These are phyloP conservation scores for Pythium apleroticum DNA, from an alignment of 352 stramenopile species.

Conservation along the genomic window DNA sequence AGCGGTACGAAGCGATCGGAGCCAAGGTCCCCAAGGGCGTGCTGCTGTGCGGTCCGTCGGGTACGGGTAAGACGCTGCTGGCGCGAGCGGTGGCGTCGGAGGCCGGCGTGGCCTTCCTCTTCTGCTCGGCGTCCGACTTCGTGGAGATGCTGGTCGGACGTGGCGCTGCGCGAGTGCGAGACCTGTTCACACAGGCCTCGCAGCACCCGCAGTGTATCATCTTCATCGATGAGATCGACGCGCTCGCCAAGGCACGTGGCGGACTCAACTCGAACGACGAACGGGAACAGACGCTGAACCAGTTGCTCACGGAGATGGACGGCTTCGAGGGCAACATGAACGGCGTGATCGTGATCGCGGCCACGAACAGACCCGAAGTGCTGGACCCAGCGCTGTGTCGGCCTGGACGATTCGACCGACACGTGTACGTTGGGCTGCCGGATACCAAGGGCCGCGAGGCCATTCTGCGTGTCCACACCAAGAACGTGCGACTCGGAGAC, in stretches of 20 bases:
- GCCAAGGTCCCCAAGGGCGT: constrained; percentile 92
- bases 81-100: constrained; percentile 92
- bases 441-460: constrained; percentile 89
- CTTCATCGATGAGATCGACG: constrained; percentile 98
- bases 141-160: constrained; percentile 97
- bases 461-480: constrained; percentile 71
- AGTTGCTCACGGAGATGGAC: constrained; percentile 89
- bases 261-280: constrained; percentile 93
- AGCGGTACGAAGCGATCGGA: constrained; percentile 92
- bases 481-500: constrained; percentile 52
- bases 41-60: constrained; percentile 92
- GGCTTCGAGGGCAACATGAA: constrained; percentile 90
- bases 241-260: constrained; percentile 85
- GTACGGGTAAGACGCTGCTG: constrained; percentile 95
- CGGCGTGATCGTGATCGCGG: constrained; percentile 95
- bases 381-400: constrained; percentile 95
- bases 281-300: constrained; percentile 95
- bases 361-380: constrained; percentile 96
- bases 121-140: constrained; percentile 96
- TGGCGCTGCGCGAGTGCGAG: constrained; percentile 91
- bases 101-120: constrained; percentile 94
- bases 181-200: constrained; percentile 93
- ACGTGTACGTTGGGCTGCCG: constrained; percentile 94
- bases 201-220: constrained; percentile 96
- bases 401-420: constrained; percentile 95